Evolutionary conservation across 192 early-diverging fungal genomes (phyloP), one percentile per base, ranked within the genome.

Genomic region (Phycomyces nitens): DNA sequence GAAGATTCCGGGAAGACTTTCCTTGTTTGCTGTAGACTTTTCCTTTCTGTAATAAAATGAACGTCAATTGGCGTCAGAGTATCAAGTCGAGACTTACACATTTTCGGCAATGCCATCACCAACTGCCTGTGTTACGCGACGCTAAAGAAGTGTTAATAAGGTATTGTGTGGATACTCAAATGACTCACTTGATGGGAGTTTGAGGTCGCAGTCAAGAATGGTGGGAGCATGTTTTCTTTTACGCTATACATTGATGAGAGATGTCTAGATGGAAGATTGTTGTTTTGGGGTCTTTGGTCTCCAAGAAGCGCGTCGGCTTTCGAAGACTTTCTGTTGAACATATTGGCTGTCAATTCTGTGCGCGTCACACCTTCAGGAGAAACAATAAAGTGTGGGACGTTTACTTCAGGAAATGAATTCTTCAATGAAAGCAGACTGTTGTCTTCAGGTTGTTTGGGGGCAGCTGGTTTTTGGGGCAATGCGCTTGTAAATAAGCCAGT

Each of bases 381-480:
- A 0, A 58, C 56, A 42, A 58, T 10, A 42, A 21, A 58, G 20
- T 58, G 18, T 21, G 56, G 40, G 0, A 58, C 56, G 10, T 58
- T 18, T 1, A 39, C 18, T 18, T 58, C 56, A 22, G 39, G 39
- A 22, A 58, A 58, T 10, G 29, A 15, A 22, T n/a, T 58, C 3
- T 58, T 29, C 34, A 58, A 58, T 40, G 15, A 18, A 23, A 58
- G 29, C 40, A 58, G 29, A 16, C 11, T 47, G 11, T 14, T 47
- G 44, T 47, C 18, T 47, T 47, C 44, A 2, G 44, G 44, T 18
- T 47, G 44, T 47, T 14, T 47, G 1, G 12, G 44, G 11, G 44
- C 12, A n/a, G 12, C 4, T 47, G 12, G 12, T 3, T 14, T n/a
- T 18, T 47, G 44, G 7, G 29, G 29, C 29, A 34, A 34, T 34